These are phyloP conservation scores for Mucor sp. DNA, from an alignment of 371 early-diverging fungal genomes.

Conservation along the genomic window DNA sequence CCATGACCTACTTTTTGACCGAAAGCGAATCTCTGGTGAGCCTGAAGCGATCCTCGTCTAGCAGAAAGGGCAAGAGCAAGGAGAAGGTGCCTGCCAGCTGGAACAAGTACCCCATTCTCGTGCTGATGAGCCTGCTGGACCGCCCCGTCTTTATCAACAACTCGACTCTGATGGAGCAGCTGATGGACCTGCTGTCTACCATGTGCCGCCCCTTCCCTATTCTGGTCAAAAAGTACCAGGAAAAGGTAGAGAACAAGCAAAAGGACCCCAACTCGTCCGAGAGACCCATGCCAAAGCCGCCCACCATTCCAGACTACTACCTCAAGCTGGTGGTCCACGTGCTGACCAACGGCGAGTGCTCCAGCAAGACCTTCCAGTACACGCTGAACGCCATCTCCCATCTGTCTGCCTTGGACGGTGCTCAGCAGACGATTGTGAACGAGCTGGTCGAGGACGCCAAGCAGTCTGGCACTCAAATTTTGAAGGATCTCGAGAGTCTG, in stretches of 20 bases:
- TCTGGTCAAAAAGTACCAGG: slow-evolving; percentile 36
- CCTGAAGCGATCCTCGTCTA: slow-evolving; percentile 45
- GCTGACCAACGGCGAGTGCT: slow-evolving; percentile 86
- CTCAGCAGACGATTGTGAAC: slow-evolving; percentile 71
- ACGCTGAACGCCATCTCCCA: slow-evolving; percentile 88
- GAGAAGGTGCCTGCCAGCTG: slow-evolving; percentile 48
- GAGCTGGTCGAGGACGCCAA: slow-evolving; percentile 74
- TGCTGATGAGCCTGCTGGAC: slow-evolving; percentile 76
- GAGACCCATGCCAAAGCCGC: slow-evolving; percentile 55
- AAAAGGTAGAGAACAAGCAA: slow-evolving; percentile 29
- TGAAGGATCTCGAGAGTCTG: slow-evolving; percentile 69
- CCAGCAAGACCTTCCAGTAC: slow-evolving; percentile 92
- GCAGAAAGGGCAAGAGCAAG: slow-evolving; percentile 72
- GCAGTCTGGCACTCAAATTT: slow-evolving; percentile 68
- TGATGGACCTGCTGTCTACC: slow-evolving; percentile 76
- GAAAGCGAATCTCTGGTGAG: slow-evolving; percentile 69
- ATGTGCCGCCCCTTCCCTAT: slow-evolving; percentile 62
- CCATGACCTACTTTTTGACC: slow-evolving; percentile 71
- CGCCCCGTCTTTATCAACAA: slow-evolving; percentile 70
- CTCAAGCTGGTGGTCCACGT: slow-evolving; percentile 83
- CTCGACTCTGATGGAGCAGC: slow-evolving; percentile 74
- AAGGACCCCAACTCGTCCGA: slow-evolving; percentile 32
- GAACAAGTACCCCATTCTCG: slow-evolving; percentile 83
- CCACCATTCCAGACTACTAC: slow-evolving; percentile 69
- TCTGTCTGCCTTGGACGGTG: slow-evolving; percentile 72